Evolutionary conservation across 192 early-diverging fungal species (phyloP).

Genomic region (Allomyces macrogynus): DNA sequence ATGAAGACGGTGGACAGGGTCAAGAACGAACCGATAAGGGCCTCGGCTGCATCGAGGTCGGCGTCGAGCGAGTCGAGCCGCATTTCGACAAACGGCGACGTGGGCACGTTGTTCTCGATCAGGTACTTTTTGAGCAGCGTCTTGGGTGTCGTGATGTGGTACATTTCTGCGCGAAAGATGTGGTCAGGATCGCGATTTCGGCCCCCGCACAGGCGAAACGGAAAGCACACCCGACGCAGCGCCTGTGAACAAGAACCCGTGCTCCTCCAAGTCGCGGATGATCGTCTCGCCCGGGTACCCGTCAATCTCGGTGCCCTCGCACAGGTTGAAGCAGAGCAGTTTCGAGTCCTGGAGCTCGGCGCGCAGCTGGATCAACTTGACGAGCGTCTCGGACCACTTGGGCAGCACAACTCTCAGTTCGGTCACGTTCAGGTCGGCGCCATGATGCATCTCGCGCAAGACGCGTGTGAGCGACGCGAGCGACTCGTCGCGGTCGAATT

Average conservation of each 20-base stretch:
- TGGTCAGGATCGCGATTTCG: no score
- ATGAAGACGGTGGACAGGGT: background rate
- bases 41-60: background rate
- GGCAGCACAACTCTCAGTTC: background rate
- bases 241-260: background rate
- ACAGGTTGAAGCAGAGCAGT: background rate
- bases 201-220: no score
- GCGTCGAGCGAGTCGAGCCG: background rate
- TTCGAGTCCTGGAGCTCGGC: background rate
- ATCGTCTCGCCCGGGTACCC: background rate
- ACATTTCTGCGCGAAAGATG: slow-evolving; percentile 1
- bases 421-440: no score
- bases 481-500: background rate
- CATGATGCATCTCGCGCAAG: no score
- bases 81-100: slow-evolving; percentile 10
- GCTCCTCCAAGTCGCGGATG: background rate
- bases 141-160: background rate
- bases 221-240: background rate
- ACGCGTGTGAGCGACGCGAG: no score
- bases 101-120: slow-evolving; percentile 7
- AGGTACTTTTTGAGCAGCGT: slow-evolving; percentile 3
- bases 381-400: background rate
- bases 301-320: background rate
- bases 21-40: background rate
- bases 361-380: background rate